Evolutionary conservation across 768 basidiomycete species (phyloP).

Genomic region (Pleurotus tuber-regium): DNA sequence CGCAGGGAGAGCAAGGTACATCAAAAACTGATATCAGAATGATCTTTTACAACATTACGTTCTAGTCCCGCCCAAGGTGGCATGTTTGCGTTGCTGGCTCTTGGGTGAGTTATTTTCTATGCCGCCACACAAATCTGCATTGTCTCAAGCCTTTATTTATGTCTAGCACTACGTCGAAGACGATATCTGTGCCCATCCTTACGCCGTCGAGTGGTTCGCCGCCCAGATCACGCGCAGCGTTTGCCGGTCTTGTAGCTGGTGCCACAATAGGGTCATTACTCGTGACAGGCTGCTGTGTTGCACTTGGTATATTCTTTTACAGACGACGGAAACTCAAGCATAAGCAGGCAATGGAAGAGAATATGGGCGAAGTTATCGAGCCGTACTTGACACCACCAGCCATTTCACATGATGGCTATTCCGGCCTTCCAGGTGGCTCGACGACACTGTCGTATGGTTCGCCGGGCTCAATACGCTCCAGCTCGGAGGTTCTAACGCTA

Average conservation of each 20-base stretch:
- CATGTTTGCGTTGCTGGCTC: constrained; percentile 26
- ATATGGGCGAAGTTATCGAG: background rate
- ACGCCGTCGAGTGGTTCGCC: background rate
- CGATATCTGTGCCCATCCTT: background rate
- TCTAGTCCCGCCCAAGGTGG: constrained; percentile 32
- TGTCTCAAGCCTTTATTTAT: background rate
- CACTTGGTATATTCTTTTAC: background rate
- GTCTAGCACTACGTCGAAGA: background rate
- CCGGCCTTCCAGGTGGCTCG: background rate
- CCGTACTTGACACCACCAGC: background rate
- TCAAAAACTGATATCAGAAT: background rate
- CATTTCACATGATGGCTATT: background rate
- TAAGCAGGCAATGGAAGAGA: background rate
- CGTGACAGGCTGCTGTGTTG: background rate
- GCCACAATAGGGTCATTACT: background rate
- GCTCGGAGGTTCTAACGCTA: background rate
- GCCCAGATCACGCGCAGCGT: background rate
- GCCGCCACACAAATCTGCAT: background rate
- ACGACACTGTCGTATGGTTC: background rate
- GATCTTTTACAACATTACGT: background rate
- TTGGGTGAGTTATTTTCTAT: constrained; percentile 4
- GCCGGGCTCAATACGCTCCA: background rate
- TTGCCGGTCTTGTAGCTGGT: background rate
- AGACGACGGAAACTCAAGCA: background rate
- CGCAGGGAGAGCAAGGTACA: constrained; percentile 16